Conservation (phyloP, 257 asterid species). For the Capsicum baccatum region DNA sequence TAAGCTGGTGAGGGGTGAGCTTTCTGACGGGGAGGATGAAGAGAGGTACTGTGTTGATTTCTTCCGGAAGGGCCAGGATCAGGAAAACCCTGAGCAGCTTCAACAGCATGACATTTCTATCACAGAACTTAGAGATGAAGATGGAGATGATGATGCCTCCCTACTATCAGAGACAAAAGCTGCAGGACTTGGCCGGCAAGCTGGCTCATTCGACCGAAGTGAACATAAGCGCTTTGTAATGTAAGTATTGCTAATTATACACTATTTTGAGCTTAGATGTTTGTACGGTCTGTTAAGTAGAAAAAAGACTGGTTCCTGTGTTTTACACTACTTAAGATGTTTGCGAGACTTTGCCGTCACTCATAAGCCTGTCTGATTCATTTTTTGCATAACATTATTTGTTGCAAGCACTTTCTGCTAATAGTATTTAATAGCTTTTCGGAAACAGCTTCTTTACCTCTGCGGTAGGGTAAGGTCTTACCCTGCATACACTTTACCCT, state of each 20-base stretch:
- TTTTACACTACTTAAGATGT: conserved; percentile 4
- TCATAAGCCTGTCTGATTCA: not conserved
- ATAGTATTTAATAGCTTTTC: not conserved
- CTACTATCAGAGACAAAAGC: conserved; percentile 47
- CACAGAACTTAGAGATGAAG: conserved; percentile 47
- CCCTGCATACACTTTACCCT: too few species aligned
- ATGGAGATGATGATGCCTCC: conserved; percentile 52
- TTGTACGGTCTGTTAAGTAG: not conserved
- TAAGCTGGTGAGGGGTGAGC: conserved; percentile 82
- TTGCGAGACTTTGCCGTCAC: not conserved
- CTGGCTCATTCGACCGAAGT: conserved; percentile 62
- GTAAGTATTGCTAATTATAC: conserved; percentile 47
- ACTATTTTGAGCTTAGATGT: not conserved
- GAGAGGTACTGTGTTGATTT: conserved; percentile 98
- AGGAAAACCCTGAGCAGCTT: conserved; percentile 43
- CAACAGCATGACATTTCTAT: conserved; percentile 41
- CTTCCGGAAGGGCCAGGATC: conserved; percentile 75
- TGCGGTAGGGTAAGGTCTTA: too few species aligned
- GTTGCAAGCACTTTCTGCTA: not conserved
- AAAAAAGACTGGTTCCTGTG: not conserved
- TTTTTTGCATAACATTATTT: not conserved
- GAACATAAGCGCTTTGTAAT: conserved; percentile 89
- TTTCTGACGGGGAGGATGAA: conserved; percentile 86
- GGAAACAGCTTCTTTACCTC: not conserved
- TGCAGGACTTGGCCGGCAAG: conserved; percentile 62